Conservation (phyloP, 352 stramenopile genomes). For the Paralagenidium karlingii region DNA sequence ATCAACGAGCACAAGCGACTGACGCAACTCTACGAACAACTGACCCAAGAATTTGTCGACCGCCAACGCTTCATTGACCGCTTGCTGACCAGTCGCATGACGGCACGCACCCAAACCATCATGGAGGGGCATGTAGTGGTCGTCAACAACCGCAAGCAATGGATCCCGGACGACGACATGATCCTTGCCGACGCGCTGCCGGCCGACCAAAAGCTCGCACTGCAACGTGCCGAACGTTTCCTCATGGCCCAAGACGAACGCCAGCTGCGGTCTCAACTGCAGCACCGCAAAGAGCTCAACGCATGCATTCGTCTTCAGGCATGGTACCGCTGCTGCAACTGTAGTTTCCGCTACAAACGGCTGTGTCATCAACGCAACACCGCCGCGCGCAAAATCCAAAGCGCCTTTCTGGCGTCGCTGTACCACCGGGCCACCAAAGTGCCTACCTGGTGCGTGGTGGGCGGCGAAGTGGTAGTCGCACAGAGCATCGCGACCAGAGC, state of each 20-base stretch:
- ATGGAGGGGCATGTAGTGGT: conserved; percentile 45
- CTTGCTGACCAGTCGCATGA: conserved; percentile 27
- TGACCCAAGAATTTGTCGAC: conserved; percentile 22
- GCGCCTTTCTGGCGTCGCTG: conserved; percentile 61
- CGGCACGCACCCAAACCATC: conserved; percentile 46
- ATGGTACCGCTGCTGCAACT: conserved; percentile 16
- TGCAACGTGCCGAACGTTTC: conserved; percentile 38
- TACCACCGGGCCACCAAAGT: conserved; percentile 40
- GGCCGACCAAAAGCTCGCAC: conserved; percentile 14
- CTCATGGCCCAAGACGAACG: conserved; percentile 60
- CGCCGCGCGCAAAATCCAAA: conserved; percentile 43
- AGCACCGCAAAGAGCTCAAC: conserved; percentile 28
- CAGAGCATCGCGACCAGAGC: conserved; percentile 45
- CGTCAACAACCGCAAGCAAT: conserved; percentile 51
- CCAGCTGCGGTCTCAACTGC: conserved; percentile 33
- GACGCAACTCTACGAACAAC: conserved; percentile 4
- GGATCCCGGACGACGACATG: conserved; percentile 30
- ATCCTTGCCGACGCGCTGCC: conserved; percentile 16
- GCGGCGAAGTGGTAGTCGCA: conserved; percentile 48
- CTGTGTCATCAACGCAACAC: conserved; percentile 14
- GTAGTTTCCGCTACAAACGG: conserved; percentile 14
- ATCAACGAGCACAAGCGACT: conserved; percentile 17
- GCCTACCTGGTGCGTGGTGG: conserved; percentile 43
- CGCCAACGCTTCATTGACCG: conserved; percentile 42
- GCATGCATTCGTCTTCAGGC: conserved; percentile 23